phyloP scores from a whole-genome alignment of 1,139 yeast species.

The Debaryomyces psychrophilus region DNA sequence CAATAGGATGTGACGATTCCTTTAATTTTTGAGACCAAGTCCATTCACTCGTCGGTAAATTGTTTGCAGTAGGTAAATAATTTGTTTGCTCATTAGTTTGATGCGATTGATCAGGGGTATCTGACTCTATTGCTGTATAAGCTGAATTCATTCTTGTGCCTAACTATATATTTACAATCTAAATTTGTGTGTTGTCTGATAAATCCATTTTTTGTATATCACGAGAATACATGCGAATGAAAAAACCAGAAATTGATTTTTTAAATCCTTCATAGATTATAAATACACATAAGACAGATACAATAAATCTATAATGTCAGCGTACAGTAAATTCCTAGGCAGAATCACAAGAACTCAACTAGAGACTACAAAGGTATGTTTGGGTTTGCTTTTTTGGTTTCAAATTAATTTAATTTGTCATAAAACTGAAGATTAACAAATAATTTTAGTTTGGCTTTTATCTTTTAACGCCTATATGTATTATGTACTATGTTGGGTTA shows the following conservation, averaged over 20 bases:
- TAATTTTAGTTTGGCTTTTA: constrained; percentile 73
- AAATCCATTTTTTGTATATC: neutral
- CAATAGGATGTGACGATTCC: constrained; percentile 83
- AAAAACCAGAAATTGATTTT: neutral
- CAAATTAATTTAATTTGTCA: neutral
- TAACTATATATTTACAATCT: neutral
- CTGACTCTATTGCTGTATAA: constrained; percentile 36
- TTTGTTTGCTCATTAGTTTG: neutral
- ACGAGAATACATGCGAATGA: constrained; percentile 3
- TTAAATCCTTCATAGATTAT: neutral
- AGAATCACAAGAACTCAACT: constrained; percentile 60
- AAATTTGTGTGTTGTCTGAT: neutral
- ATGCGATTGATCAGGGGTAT: constrained; percentile 19
- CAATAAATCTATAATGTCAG: constrained; percentile 7
- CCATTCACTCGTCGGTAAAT: constrained; percentile 23
- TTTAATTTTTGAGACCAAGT: constrained; percentile 32
- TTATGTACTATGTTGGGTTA: constrained; percentile 90
- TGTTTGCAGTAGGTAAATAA: neutral
- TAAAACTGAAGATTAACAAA: constrained; percentile 23
- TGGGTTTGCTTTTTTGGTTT: neutral
- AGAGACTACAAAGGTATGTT: constrained; percentile 67
- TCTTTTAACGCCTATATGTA: constrained; percentile 79
- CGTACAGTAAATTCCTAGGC: constrained; percentile 34
- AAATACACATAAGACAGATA: neutral
- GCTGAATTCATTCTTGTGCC: constrained; percentile 12